Evolutionary conservation across 306 rosid species (phyloP).

Genomic region (Vigna angularis): DNA sequence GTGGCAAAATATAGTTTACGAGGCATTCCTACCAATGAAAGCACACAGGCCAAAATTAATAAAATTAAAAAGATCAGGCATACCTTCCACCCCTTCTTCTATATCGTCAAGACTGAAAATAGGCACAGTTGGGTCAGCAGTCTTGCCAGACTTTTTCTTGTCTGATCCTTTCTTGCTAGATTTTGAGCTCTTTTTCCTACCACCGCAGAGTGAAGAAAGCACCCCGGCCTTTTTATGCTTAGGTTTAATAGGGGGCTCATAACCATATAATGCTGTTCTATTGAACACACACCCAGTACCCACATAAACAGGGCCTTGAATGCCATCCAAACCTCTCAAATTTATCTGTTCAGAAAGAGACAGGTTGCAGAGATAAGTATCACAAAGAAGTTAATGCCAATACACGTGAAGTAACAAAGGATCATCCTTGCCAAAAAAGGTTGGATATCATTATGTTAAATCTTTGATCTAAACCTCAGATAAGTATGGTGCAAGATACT

Average conservation of each 20-base stretch:
- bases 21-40: conserved; percentile 9
- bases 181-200: conserved; percentile 73
- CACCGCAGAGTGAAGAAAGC: conserved; percentile 73
- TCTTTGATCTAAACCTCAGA: conserved; percentile 11
- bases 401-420: conserved; percentile 7
- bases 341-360: conserved; percentile 67
- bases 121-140: conserved; percentile 83
- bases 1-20: conserved; percentile 1
- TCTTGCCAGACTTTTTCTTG: conserved; percentile 74
- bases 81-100: conserved; percentile 94
- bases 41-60: background rate
- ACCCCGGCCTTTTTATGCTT: conserved; percentile 74
- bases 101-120: conserved; percentile 83
- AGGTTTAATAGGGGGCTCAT: conserved; percentile 83
- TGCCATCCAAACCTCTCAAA: conserved; percentile 90
- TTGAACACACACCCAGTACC: conserved; percentile 96
- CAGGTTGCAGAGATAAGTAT: conserved; percentile 13
- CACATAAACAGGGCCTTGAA: conserved; percentile 96
- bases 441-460: conserved; percentile 16
- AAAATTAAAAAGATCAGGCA: background rate
- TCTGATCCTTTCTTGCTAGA: conserved; percentile 76
- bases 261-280: conserved; percentile 89
- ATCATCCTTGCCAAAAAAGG: conserved; percentile 14
- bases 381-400: background rate
- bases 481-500: conserved; percentile 44